Conservation (phyloP, 306 rosid species). For the Quercus cerris region DNA sequence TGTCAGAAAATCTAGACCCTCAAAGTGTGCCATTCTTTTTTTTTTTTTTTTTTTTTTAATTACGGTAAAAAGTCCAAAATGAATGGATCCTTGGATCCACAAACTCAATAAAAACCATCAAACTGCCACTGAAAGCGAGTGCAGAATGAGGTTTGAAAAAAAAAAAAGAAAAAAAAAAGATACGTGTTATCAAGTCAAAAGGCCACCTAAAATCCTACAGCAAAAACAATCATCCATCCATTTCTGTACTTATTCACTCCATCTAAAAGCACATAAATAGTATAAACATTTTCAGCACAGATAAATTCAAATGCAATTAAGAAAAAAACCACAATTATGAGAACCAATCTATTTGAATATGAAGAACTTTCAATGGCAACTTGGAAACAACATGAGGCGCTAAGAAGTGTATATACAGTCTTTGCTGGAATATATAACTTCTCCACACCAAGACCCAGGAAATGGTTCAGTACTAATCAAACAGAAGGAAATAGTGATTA, state of each 20-base stretch:
- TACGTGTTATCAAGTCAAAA: background rate
- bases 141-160: too few species aligned
- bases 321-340: background rate
- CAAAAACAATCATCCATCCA: background rate
- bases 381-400: slow-evolving; percentile 4
- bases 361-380: background rate
- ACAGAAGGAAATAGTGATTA: slow-evolving; percentile 23
- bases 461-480: slow-evolving; percentile 12
- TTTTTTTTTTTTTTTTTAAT: too few species aligned
- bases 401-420: slow-evolving; percentile 6
- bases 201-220: background rate
- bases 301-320: background rate
- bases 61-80: too few species aligned
- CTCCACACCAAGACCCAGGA: slow-evolving; percentile 21
- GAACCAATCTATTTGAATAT: background rate
- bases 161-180: background rate
- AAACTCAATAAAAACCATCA: too few species aligned
- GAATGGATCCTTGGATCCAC: too few species aligned
- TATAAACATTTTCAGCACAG: background rate
- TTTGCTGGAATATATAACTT: slow-evolving; percentile 16
- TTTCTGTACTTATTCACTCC: background rate
- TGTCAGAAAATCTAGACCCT: background rate
- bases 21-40: background rate
- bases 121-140: too few species aligned
- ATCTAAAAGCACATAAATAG: too few species aligned